Percentiles rank a stretch among this genome's conserved stretches.
Conservation (phyloP, 345 rosid genomes). For the Aquilaria yunnanensis region DNA sequence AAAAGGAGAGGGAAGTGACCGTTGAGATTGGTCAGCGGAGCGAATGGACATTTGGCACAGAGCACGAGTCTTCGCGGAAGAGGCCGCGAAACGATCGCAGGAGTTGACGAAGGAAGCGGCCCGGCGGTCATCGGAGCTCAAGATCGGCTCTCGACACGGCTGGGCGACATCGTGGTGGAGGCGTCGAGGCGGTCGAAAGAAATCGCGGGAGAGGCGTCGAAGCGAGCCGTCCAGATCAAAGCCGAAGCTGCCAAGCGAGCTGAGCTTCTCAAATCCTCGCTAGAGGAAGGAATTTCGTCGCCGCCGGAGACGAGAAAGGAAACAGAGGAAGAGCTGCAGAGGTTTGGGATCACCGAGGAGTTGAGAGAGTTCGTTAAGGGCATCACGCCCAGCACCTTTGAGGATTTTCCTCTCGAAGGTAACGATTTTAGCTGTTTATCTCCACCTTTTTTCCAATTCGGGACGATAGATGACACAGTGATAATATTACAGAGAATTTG, state of each 20-base stretch:
- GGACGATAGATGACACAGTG: no score
- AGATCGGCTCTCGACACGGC: slow-evolving; percentile 33
- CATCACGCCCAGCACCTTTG: slow-evolving; percentile 42
- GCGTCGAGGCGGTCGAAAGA: slow-evolving; percentile 42
- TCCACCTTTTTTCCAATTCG: no score
- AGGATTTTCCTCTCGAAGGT: slow-evolving; percentile 55
- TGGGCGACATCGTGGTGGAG: slow-evolving; percentile 36
- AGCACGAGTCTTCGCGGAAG: slow-evolving; percentile 48
- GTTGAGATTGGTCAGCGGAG: neutral
- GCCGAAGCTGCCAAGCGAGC: slow-evolving; percentile 43
- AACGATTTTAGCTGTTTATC: neutral
- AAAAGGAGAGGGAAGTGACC: neutral
- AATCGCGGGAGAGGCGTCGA: slow-evolving; percentile 51
- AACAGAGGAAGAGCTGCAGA: slow-evolving; percentile 30
- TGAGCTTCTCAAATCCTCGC: slow-evolving; percentile 38
- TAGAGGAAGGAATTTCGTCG: slow-evolving; percentile 28
- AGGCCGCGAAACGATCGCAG: slow-evolving; percentile 49
- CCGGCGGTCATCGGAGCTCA: slow-evolving; percentile 36
- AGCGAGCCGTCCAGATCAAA: slow-evolving; percentile 44
- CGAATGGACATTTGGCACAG: slow-evolving; percentile 50
- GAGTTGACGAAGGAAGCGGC: slow-evolving; percentile 40
- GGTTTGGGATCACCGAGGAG: slow-evolving; percentile 47
- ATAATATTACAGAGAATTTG: no score
- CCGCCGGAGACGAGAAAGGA: slow-evolving; percentile 15
- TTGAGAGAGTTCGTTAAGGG: slow-evolving; percentile 51